Conservation (phyloP, 1,139 yeast genomes). For the Geotrichum restrictum region DNA sequence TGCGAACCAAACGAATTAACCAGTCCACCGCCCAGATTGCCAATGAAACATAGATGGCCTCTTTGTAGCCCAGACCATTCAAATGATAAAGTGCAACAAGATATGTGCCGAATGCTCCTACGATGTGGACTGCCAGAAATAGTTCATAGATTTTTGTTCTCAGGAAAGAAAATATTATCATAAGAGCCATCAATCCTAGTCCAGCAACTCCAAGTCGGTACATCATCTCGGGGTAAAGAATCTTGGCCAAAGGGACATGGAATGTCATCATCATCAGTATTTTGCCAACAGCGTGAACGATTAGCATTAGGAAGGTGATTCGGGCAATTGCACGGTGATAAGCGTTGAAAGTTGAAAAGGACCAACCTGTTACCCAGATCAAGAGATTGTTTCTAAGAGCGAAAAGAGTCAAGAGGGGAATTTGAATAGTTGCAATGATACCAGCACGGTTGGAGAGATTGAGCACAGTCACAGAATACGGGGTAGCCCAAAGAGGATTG, state of each 20-base stretch:
- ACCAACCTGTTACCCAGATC: slow-evolving; percentile 57
- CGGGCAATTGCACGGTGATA: slow-evolving; percentile 61
- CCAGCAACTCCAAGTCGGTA: slow-evolving; percentile 59
- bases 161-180: slow-evolving; percentile 51
- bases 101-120: slow-evolving; percentile 43
- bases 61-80: slow-evolving; percentile 47
- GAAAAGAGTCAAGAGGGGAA: slow-evolving; percentile 54
- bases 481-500: slow-evolving; percentile 43
- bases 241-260: slow-evolving; percentile 19
- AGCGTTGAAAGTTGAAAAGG: slow-evolving; percentile 56
- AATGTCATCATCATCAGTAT: slow-evolving; percentile 30
- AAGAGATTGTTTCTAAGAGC: slow-evolving; percentile 61
- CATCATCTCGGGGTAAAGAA: slow-evolving; percentile 38
- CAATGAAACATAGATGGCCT: slow-evolving; percentile 42
- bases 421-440: slow-evolving; percentile 52
- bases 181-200: slow-evolving; percentile 44
- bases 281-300: slow-evolving; percentile 39
- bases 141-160: slow-evolving; percentile 47
- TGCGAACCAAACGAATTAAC: slow-evolving; percentile 39
- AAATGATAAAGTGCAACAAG: slow-evolving; percentile 51
- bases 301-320: slow-evolving; percentile 47
- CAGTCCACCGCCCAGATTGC: slow-evolving; percentile 46
- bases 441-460: slow-evolving; percentile 58
- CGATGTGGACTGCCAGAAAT: slow-evolving; percentile 46
- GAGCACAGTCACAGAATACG: slow-evolving; percentile 43